Conservation (phyloP, 768 basidiomycete genomes). For the Mycena epipterygia region DNA sequence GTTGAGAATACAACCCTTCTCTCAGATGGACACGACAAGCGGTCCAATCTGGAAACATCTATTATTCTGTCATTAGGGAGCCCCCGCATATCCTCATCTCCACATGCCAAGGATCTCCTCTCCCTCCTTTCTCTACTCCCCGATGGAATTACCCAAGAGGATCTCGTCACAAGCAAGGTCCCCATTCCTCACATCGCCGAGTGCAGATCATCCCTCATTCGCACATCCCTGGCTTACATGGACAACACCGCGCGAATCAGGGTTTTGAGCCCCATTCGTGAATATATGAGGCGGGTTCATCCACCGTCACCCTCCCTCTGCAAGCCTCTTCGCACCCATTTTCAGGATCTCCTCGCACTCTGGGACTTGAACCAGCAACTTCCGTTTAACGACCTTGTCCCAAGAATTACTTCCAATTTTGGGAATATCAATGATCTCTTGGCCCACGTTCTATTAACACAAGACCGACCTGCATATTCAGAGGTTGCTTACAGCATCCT, state of each 20-base stretch:
- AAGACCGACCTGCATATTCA: neutral
- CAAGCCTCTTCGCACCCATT: too few species aligned
- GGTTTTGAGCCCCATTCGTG: too few species aligned
- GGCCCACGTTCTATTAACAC: neutral
- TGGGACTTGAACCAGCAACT: neutral
- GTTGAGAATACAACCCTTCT: neutral
- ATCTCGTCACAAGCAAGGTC: neutral
- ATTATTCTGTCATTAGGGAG: slow-evolving; percentile 19
- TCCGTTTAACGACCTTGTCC: neutral
- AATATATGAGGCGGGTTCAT: too few species aligned
- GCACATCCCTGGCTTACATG: too few species aligned
- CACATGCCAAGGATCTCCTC: neutral
- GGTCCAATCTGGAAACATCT: slow-evolving; percentile 21
- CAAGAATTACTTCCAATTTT: neutral
- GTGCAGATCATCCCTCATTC: neutral
- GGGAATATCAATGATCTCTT: slow-evolving; percentile 16
- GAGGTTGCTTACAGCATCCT: neutral
- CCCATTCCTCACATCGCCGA: slow-evolving; percentile 3
- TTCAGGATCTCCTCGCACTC: neutral
- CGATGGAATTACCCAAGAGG: slow-evolving; percentile 18
- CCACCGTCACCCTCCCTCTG: too few species aligned
- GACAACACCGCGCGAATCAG: too few species aligned
- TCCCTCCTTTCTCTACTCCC: slow-evolving; percentile 19
- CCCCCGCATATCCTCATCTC: slow-evolving; percentile 2
- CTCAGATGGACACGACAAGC: slow-evolving; percentile 14